Base-by-base conservation (phyloP, 768 basidiomycete genomes). In the Lactifluus piperatus region DNA sequence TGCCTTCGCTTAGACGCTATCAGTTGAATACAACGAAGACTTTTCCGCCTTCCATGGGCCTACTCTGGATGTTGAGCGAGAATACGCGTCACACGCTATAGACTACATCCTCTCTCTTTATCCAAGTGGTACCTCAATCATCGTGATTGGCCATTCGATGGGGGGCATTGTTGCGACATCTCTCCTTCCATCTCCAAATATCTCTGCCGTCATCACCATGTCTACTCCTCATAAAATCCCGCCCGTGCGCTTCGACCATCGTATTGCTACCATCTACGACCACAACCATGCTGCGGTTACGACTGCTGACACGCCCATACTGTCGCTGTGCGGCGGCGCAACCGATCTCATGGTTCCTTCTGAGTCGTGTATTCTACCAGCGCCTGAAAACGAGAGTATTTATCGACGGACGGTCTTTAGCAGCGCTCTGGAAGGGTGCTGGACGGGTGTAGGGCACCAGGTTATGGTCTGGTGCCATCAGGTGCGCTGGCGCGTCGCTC, bases 391-490 rank as follows among this genome's bases (percentile, higher is more conserved):
- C 6, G 29, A 32, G 45, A 53, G 11, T 41, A 65, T 67, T 14
- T 85, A 80, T 59, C 71, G 84, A 43, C 77, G 78, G 39, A 86
- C 85, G 0, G 77, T 94, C 5, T 95, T 97, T 68, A 88, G 92
- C 1, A 88, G 88, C 32, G 86, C 85, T 1, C 74, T 98, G 26
- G 88, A 94, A 49, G 91, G 91, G n/a, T 81, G 86, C 2, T 95
- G 94, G 90, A 91, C 94, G 2, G 91, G 92, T 2, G 90, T 97
- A 5, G 95, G 94, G 26, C 97, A 99, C 70, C 84, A 84, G 43
- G 94, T 91, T 60, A 94, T 97, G 82, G 92, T 98, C 4, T 99
- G 97, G 97, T 98, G 97, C 68, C 91, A 97, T 71, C 97, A 99
- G 72, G 85, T 97, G 10, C 86, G 97, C 41, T 91, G 87, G 88